These are phyloP conservation scores for Saccharomyces hybrid DNA, from an alignment of 1,139 yeast genomes.

Conservation along the genomic window DNA sequence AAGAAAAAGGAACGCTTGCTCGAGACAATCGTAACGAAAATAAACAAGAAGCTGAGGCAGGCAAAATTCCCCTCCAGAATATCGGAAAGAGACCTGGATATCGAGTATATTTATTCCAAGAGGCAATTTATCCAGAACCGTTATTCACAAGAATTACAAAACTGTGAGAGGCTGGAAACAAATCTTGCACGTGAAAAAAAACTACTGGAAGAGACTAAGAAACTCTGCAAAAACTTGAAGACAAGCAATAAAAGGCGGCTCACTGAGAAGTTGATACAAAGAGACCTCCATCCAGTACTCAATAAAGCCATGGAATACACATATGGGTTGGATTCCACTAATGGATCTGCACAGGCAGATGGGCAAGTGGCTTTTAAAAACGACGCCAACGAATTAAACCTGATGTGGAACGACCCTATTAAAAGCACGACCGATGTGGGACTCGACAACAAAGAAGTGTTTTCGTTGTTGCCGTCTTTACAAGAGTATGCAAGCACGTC, in stretches of 20 bases:
- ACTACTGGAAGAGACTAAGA: slow-evolving; percentile 15
- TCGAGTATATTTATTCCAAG: slow-evolving; percentile 28
- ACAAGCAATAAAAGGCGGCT: slow-evolving; percentile 12
- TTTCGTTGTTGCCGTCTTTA: slow-evolving; percentile 10
- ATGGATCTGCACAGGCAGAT: not conserved
- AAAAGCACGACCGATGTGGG: not conserved
- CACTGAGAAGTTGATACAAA: slow-evolving; percentile 16
- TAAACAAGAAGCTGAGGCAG: slow-evolving; percentile 16
- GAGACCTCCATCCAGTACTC: slow-evolving; percentile 25
- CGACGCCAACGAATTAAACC: slow-evolving; percentile 15
- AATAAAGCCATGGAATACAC: slow-evolving; percentile 24
- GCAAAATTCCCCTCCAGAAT: slow-evolving; percentile 24
- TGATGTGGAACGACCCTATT: slow-evolving; percentile 4
- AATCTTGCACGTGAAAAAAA: slow-evolving; percentile 18
- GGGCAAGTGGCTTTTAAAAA: slow-evolving; percentile 8
- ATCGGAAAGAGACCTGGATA: slow-evolving; percentile 23
- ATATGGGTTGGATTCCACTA: slow-evolving; percentile 14
- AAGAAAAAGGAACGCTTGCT: slow-evolving; percentile 19
- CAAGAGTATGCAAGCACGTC: slow-evolving; percentile 6
- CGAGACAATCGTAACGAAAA: slow-evolving; percentile 19
- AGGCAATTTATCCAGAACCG: slow-evolving; percentile 24
- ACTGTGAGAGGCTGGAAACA: slow-evolving; percentile 20
- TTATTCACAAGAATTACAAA: slow-evolving; percentile 20
- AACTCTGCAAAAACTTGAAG: slow-evolving; percentile 8
- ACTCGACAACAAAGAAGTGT: slow-evolving; percentile 1